Conservation (phyloP, 305 asterid species). For the Fraxinus ornus region DNA sequence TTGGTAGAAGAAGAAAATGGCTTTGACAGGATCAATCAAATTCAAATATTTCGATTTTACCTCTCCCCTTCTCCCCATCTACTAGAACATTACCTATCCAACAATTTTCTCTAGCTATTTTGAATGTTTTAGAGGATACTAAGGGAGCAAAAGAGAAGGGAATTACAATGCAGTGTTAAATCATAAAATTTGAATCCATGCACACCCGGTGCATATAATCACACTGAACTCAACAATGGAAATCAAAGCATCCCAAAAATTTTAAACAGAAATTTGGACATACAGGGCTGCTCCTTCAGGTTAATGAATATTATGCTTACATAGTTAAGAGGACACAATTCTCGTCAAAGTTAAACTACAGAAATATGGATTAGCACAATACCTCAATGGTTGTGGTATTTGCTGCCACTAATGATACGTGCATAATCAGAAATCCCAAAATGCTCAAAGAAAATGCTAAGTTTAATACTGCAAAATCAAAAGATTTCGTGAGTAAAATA, state of each 20-base stretch:
- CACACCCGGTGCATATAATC: slow-evolving; percentile 1
- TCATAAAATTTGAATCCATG: neutral
- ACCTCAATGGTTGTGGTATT: slow-evolving; percentile 99
- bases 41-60: neutral
- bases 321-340: neutral
- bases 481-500: slow-evolving; percentile 21
- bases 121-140: neutral
- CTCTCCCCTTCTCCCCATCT: neutral
- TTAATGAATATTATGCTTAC: neutral
- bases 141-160: neutral
- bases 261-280: slow-evolving; percentile 17
- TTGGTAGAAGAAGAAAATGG: neutral
- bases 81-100: neutral
- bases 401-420: slow-evolving; percentile 77
- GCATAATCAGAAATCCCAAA: slow-evolving; percentile 94
- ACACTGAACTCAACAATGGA: neutral
- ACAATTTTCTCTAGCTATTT: neutral
- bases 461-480: slow-evolving; percentile 60
- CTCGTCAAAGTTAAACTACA: slow-evolving; percentile 19
- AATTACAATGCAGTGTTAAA: neutral
- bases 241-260: slow-evolving; percentile 12
- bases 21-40: neutral
- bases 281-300: neutral
- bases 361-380: slow-evolving; percentile 22
- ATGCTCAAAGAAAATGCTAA: slow-evolving; percentile 94